Evolutionary conservation across 2,329 filamentous ascomycete species (phyloP), one percentile per base, ranked within the genome.

Genomic region (Monilinia laxa): DNA sequence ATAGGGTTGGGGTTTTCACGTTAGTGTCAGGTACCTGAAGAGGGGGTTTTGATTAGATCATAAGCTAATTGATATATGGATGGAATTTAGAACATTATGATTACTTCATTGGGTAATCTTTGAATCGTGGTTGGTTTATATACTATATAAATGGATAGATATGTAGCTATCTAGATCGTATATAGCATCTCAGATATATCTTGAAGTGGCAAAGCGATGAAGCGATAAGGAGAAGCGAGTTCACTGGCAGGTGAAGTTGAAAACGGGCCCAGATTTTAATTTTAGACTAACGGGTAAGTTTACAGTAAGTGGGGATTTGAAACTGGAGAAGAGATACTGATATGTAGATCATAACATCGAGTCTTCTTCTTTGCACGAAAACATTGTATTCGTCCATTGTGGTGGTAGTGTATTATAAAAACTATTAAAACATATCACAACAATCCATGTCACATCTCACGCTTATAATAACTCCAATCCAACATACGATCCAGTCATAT

Each of bases 401-500:
- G n/a, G 6, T 35, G 2, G 25, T n/a, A 23, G 25, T 28, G 18
- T 4, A 49, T 49, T 59, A 49, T 10, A 35, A 23, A 59, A 49
- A 35, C 42, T 35, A 35, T 59, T 47, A 59, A 59, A 10, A 23
- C 18, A 35, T 38, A 35, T 59, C 42, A 23, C 25, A 14, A 7
- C 25, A 59, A 49, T 23, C 23, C 57, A 49, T 59, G 6, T 14
- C n/a, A 28, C 25, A 49, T 23, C 57, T 23, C 18, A 14, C 23
- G 11, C 42, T 38, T n/a, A 25, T 11, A 14, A 35, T 12, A 10
- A 18, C 40, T 35, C 28, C 23, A 20, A 62, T 56, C 49, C 58
- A 54, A 54, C 40, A 67, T 67, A 65, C 65, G 65, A 67, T 64
- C 60, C 65, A 59, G 65, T 59, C 65, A 67, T 67, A 65, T 54